Base-by-base conservation (phyloP, 208 protist genomes). In the Crithidia thermophila region DNA sequence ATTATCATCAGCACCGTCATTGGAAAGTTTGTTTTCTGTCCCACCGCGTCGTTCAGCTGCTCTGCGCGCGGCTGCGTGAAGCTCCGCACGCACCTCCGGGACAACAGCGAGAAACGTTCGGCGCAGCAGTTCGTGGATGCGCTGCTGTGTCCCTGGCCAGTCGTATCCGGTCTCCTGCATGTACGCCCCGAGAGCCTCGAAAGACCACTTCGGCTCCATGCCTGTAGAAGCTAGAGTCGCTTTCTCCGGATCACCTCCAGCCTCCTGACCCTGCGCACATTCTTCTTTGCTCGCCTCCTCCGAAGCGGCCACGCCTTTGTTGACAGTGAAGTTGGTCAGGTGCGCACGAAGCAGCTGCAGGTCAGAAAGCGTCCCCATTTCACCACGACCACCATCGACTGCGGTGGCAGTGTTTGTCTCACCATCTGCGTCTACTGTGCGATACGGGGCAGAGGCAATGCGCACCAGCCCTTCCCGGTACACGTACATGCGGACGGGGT, bases 301-400 rank as follows among this genome's bases (percentile, higher is more conserved):
- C 20, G 77, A 21, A 70, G 84, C 94, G 23, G 81, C 75, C 23
- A 67, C 73, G 8, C 79, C 79, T 52, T 96, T 95, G 73, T 95
- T 96, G 40, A 98, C 49, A 0, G 85, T 88, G 68, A 95, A 98
- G 72, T 98, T 98, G 28, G 94, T 98, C n/a, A 94, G 61, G 52
- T 94, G 88, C 39, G 85, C 85, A 13, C 82, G 88, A 27, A 94
- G 61, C 23, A 39, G 55, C 10, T 34, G 33, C 3, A 64, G 40
- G 33, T 66, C 47, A 10, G 60, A n/a, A n/a, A n/a, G n/a, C n/a
- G n/a, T n/a, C n/a, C n/a, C n/a, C n/a, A n/a, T n/a, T n/a, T n/a
- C n/a, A n/a, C n/a, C n/a, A n/a, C n/a, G n/a, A n/a, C n/a, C n/a
- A n/a, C 74, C 11, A 85, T 31, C 7, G 13, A 16, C 10, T 20